Evolutionary conservation across 192 early-diverging fungal genomes (phyloP), one percentile per base, ranked within the genome.

Genomic region (Backusella psychrophila): DNA sequence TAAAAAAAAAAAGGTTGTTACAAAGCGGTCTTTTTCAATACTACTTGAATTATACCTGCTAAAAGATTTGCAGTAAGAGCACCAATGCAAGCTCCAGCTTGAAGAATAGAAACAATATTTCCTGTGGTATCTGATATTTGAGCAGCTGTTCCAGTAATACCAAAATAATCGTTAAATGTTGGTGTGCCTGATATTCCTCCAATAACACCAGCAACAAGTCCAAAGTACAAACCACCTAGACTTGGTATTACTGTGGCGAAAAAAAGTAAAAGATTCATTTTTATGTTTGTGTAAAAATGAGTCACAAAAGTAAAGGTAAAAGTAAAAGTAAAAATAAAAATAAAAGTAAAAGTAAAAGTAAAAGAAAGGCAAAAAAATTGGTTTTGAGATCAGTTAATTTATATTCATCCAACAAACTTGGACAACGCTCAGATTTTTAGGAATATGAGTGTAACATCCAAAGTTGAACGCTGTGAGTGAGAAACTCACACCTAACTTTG

Each of bases 31-130:
- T 9, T 21, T 69, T 21, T 39, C 12, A 7, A n/a, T 41, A 21
- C 0, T 21, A 14, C n/a, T 69, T 14, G 9, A n/a, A 23, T 17
- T 11, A n/a, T 69, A 69, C 68, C 68, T 11, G 68, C 68, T 39
- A 38, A 69, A 21, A 69, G 36, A 14, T 69, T 69, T 38, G 68
- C 68, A 39, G 35, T 41, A 11, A 69, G 68, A n/a, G 68, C 68
- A 3, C 68, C 68, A 21, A 69, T 39, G 11, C 68, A 69, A 6
- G 68, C 68, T 9, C 68, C 68, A 3, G 68, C 68, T 38, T 69
- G 68, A 41, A 69, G 38, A 38, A 69, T 23, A 69, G 68, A 41
- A n/a, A 69, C 68, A 12, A 69, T 69, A 14, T 69, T 69, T 69
- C 68, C 68, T 4, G 34, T 69, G n/a, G 38, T 69, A 12, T 69